A percentile compares a stretch with the other conserved stretches of the same genome.
phyloP scores from a whole-genome alignment of 1,284 basidiomycete species.

The Kalmanozyma brasiliensis region DNA sequence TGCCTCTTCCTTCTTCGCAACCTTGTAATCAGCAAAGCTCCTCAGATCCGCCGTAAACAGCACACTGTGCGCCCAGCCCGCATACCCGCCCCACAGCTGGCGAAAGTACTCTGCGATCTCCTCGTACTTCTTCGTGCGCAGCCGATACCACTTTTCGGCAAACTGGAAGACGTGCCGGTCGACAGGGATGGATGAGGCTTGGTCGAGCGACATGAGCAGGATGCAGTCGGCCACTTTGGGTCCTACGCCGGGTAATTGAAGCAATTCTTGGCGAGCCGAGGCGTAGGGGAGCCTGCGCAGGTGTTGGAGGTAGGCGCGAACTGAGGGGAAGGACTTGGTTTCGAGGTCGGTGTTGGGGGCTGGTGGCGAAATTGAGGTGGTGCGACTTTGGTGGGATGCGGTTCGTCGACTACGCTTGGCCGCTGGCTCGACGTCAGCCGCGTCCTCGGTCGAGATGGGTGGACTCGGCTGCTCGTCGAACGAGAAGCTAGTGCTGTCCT shows the following conservation, averaged over 20 bases:
- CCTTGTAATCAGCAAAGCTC: slow-evolving; percentile 52
- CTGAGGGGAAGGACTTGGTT: slow-evolving; percentile 67
- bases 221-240: slow-evolving; percentile 82
- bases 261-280: slow-evolving; percentile 78
- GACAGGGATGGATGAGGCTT: slow-evolving; percentile 69
- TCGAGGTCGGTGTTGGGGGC: background rate
- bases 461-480: background rate
- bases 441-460: background rate
- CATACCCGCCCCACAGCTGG: slow-evolving; percentile 63
- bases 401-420: slow-evolving; percentile 18
- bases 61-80: slow-evolving; percentile 66
- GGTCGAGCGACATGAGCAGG: slow-evolving; percentile 91
- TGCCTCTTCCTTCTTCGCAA: slow-evolving; percentile 38
- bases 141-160: slow-evolving; percentile 63
- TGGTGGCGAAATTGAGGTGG: background rate
- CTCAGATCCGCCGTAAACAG: slow-evolving; percentile 64
- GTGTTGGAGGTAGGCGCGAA: slow-evolving; percentile 72
- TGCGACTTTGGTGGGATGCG: slow-evolving; percentile 8
- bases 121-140: slow-evolving; percentile 62
- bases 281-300: slow-evolving; percentile 73
- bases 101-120: slow-evolving; percentile 60
- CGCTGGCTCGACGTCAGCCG: background rate
- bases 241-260: slow-evolving; percentile 87
- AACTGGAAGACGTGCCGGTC: slow-evolving; percentile 67
- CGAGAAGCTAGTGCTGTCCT: slow-evolving; percentile 3